Evolutionary conservation across 306 rosid species (phyloP).

Genomic region (Mimosa pudica): DNA sequence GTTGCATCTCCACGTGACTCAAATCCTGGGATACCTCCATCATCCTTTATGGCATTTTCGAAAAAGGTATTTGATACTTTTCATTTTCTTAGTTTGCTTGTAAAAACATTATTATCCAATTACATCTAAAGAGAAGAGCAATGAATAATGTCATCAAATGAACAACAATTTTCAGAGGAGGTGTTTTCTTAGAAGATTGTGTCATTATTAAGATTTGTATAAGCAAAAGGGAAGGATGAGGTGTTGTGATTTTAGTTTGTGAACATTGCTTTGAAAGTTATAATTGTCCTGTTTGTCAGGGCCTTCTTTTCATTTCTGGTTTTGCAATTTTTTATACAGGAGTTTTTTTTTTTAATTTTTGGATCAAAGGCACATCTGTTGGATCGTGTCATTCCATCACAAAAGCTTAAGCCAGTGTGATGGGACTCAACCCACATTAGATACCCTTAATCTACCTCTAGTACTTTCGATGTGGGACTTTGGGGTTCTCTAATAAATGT

Average conservation of each 20-base stretch:
- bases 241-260: conserved; percentile 8
- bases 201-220: conserved; percentile 13
- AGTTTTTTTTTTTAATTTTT: too few species aligned
- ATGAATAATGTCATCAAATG: conserved; percentile 5
- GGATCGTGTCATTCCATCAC: too few species aligned
- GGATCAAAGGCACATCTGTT: too few species aligned
- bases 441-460: too few species aligned
- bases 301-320: too few species aligned
- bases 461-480: too few species aligned
- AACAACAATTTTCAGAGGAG: not conserved
- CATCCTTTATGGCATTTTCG: conserved; percentile 84
- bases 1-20: conserved; percentile 63
- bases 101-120: conserved; percentile 19
- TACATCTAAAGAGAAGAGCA: conserved; percentile 16
- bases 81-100: not conserved
- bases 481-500: too few species aligned
- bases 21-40: conserved; percentile 97
- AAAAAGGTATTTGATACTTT: conserved; percentile 54
- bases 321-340: too few species aligned
- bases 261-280: not conserved
- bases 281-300: not conserved
- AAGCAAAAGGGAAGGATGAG: not conserved
- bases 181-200: conserved; percentile 19
- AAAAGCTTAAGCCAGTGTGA: too few species aligned
- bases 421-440: too few species aligned